phyloP scores from a whole-genome alignment of 2,329 filamentous ascomycete species.

The Penicillium sp. region DNA sequence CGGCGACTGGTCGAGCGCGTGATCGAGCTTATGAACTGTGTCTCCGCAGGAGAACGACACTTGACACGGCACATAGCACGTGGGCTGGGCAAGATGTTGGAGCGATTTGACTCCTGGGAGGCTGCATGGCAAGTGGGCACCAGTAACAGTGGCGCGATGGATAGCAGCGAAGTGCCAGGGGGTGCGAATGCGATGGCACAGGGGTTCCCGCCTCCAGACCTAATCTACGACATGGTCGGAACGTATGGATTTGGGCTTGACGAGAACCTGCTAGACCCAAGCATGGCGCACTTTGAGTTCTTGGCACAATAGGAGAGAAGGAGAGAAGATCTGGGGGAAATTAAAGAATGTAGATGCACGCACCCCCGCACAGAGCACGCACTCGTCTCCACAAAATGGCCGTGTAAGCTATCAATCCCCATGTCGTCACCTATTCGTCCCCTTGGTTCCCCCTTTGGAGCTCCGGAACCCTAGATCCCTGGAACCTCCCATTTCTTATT shows the following conservation, averaged over 20 bases:
- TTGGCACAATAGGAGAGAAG: constrained; percentile 26
- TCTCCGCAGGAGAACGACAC: constrained; percentile 40
- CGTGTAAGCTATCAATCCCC: constrained; percentile 16
- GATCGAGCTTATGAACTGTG: constrained; percentile 39
- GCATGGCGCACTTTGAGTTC: constrained; percentile 40
- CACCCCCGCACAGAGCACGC: constrained; percentile 13
- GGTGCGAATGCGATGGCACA: constrained; percentile 41
- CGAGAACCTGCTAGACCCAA: constrained; percentile 40
- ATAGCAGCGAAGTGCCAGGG: constrained; percentile 33
- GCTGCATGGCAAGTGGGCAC: constrained; percentile 27
- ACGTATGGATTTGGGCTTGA: constrained; percentile 42
- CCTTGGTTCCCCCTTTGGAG: constrained; percentile 10
- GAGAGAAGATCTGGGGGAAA: neutral
- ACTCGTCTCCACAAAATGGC: constrained; percentile 10
- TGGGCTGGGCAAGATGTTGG: constrained; percentile 40
- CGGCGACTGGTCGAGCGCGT: constrained; percentile 38
- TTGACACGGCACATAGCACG: constrained; percentile 41
- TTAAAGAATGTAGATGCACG: constrained; percentile 18
- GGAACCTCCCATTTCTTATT: constrained; percentile 4
- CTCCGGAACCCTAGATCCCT: constrained; percentile 11
- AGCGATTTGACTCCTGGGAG: constrained; percentile 41
- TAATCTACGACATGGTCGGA: constrained; percentile 43
- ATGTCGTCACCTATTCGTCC: constrained; percentile 22
- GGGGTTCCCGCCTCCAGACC: constrained; percentile 38
- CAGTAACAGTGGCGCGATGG: constrained; percentile 8